phyloP scores from a whole-genome alignment of 495 filamentous ascomycete species.

The Emericellopsis terricola region DNA sequence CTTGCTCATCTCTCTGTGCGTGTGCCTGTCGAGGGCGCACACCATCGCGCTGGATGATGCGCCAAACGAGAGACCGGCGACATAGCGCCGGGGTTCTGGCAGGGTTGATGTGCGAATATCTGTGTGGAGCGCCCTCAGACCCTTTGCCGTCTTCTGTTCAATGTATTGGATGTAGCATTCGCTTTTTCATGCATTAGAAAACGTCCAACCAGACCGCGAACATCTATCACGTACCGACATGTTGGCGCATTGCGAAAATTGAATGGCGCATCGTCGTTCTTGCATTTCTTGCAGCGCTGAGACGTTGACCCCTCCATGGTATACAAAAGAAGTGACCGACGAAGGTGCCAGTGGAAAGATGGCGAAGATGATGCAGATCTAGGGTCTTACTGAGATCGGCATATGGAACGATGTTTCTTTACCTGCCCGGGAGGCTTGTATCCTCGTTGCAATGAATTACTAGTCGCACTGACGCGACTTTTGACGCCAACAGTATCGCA shows the following conservation, averaged over 20 bases:
- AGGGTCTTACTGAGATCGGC: no score
- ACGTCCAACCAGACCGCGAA: conserved; percentile 1
- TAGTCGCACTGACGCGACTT: no score
- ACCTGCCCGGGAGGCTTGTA: no score
- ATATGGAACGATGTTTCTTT: no score
- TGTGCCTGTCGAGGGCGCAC: conserved; percentile 52
- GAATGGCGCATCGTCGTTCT: neutral
- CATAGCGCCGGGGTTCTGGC: conserved; percentile 27
- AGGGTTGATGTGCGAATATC: conserved; percentile 20
- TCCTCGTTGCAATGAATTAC: no score
- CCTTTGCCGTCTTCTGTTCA: conserved; percentile 4
- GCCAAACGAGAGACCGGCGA: conserved; percentile 71
- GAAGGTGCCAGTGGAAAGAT: no score
- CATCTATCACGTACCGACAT: neutral
- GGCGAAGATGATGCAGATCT: no score
- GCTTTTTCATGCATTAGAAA: neutral
- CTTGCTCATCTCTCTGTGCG: conserved; percentile 37
- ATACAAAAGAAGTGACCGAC: no score
- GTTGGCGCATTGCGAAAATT: conserved; percentile 1
- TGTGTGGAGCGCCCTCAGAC: neutral
- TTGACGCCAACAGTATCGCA: no score
- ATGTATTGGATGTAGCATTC: conserved; percentile 5
- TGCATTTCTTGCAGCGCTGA: conserved; percentile 2
- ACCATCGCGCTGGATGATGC: conserved; percentile 64
- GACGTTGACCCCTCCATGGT: neutral